phyloP scores from a whole-genome alignment of 1,139 yeast genomes.

The Kurtzmaniella natalensis region DNA sequence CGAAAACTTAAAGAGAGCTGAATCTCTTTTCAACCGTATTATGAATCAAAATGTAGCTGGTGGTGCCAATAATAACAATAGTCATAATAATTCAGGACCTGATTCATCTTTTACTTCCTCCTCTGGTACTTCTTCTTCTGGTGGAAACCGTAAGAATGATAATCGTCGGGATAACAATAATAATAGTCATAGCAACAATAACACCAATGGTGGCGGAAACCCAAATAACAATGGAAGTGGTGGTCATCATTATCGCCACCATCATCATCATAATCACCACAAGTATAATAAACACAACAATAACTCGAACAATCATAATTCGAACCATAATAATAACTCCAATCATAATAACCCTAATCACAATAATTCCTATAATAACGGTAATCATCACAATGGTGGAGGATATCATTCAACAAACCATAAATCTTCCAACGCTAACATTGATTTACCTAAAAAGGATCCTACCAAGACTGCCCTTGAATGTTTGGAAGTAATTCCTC shows the following conservation, averaged over 20 bases:
- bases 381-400: too few species aligned
- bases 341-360: slow-evolving; percentile 9
- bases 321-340: slow-evolving; percentile 8
- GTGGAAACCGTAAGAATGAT: slow-evolving; percentile 8
- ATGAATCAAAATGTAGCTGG: slow-evolving; percentile 34
- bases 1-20: slow-evolving; percentile 48
- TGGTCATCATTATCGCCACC: slow-evolving; percentile 4
- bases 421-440: slow-evolving; percentile 11
- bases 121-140: slow-evolving; percentile 1
- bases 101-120: neutral
- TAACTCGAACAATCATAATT: slow-evolving; percentile 7
- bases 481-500: slow-evolving; percentile 25
- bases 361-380: slow-evolving; percentile 7
- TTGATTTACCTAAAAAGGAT: slow-evolving; percentile 33
- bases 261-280: slow-evolving; percentile 8
- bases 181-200: neutral
- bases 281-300: slow-evolving; percentile 5
- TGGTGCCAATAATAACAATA: slow-evolving; percentile 4
- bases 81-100: neutral
- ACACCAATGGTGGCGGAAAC: slow-evolving; percentile 1
- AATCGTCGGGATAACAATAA: slow-evolving; percentile 3
- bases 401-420: slow-evolving; percentile 8
- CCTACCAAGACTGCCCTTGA: slow-evolving; percentile 31
- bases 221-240: slow-evolving; percentile 2
- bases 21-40: slow-evolving; percentile 45